Evolutionary conservation across 352 stramenopile species (phyloP).

Genomic region (Phytophthora boehmeriae): DNA sequence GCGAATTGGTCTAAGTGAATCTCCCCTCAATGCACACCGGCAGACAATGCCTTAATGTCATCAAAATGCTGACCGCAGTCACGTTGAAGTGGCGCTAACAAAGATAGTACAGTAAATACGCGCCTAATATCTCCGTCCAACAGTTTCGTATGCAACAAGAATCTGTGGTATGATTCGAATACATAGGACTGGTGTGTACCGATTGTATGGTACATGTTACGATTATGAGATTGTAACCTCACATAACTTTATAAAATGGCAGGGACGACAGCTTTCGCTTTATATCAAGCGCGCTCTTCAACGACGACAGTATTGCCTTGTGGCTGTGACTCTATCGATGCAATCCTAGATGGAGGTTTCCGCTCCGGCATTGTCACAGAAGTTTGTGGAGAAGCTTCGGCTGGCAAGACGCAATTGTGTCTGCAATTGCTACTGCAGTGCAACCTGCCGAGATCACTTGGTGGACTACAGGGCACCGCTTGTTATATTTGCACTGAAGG

Average conservation of each 20-base stretch:
- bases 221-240: too few relatives aligned
- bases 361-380: conserved; percentile 72
- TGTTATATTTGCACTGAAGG: conserved; percentile 88
- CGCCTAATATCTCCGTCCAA: too few relatives aligned
- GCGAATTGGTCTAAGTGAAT: too few relatives aligned
- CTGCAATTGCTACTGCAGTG: conserved; percentile 79
- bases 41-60: too few relatives aligned
- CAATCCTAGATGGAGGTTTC: conserved; percentile 65
- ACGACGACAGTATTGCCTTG: conserved; percentile 44
- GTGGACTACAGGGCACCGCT: conserved; percentile 60
- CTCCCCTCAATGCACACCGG: too few relatives aligned
- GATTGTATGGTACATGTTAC: too few relatives aligned
- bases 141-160: too few relatives aligned
- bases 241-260: conserved; percentile 6
- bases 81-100: too few relatives aligned
- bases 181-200: too few relatives aligned
- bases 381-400: conserved; percentile 73
- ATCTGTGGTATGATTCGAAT: too few relatives aligned
- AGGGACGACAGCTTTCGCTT: conserved; percentile 45
- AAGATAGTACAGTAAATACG: too few relatives aligned
- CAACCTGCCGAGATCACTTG: conserved; percentile 49
- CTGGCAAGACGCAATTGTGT: conserved; percentile 83
- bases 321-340: conserved; percentile 67
- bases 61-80: too few relatives aligned
- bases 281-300: conserved; percentile 38